Conservation (phyloP, 169 alveolate genomes). For the Plasmodium adleri region DNA sequence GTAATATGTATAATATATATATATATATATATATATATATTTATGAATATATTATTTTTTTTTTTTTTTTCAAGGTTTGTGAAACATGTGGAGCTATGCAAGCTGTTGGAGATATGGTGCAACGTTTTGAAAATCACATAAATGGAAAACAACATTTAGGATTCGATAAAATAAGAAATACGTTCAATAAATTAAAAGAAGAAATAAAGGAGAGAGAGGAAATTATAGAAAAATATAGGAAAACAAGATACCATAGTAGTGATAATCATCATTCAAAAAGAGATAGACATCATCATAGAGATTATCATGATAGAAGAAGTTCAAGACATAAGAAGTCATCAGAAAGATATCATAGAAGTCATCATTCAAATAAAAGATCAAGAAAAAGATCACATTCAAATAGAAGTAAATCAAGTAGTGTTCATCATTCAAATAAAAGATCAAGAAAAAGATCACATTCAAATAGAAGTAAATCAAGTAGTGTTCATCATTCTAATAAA, state of each 20-base stretch:
- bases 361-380: constrained; percentile 47
- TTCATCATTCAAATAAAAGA: constrained; percentile 23
- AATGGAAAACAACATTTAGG: constrained; percentile 85
- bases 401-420: constrained; percentile 51
- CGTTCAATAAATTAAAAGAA: constrained; percentile 30
- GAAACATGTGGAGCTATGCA: constrained; percentile 85
- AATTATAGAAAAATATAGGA: constrained; percentile 61
- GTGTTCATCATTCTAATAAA: constrained; percentile 15
- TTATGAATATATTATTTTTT: background rate
- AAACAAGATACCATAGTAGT: constrained; percentile 20
- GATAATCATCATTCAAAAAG: constrained; percentile 16
- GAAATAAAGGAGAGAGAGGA: constrained; percentile 43
- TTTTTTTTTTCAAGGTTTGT: constrained; percentile 77
- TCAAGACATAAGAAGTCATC: constrained; percentile 57
- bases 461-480: constrained; percentile 39
- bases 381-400: constrained; percentile 12
- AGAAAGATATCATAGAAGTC: constrained; percentile 25
- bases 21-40: constrained; percentile 12
- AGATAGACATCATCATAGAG: constrained; percentile 17
- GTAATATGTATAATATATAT: background rate
- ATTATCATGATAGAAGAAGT: constrained; percentile 42
- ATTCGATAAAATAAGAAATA: constrained; percentile 65
- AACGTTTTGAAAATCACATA: constrained; percentile 80
- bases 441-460: constrained; percentile 38
- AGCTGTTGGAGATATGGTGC: constrained; percentile 79